Percentiles rank a stretch among this genome's conserved stretches.
Conservation (phyloP, 2,329 filamentous ascomycete genomes). For the Aspergillus proliferans region DNA sequence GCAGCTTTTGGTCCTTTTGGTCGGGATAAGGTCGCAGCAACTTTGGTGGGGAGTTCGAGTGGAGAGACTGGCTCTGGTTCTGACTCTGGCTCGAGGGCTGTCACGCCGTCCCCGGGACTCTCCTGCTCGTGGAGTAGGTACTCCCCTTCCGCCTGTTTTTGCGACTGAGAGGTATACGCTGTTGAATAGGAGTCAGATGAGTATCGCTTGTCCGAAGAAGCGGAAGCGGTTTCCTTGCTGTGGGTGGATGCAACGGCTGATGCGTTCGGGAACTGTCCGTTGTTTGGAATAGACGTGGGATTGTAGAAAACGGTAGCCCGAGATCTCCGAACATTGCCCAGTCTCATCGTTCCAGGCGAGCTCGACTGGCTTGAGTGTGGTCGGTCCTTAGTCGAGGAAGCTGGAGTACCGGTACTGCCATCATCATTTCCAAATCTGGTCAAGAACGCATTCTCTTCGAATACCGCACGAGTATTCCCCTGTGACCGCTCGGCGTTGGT, state of each 20-base stretch:
- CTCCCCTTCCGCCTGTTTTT: slow-evolving; percentile 48
- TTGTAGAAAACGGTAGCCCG: slow-evolving; percentile 14
- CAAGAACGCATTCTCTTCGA: not conserved
- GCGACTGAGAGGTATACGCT: slow-evolving; percentile 44
- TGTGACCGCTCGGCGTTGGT: slow-evolving; percentile 14
- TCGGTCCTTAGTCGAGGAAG: slow-evolving; percentile 49
- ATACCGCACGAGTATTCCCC: not conserved
- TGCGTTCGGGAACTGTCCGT: slow-evolving; percentile 22
- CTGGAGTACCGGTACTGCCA: slow-evolving; percentile 27
- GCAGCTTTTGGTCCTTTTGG: slow-evolving; percentile 45
- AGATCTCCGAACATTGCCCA: slow-evolving; percentile 12
- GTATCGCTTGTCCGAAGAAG: slow-evolving; percentile 30
- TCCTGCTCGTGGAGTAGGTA: slow-evolving; percentile 43
- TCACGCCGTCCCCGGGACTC: not conserved
- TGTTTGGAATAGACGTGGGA: slow-evolving; percentile 17
- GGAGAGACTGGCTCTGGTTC: slow-evolving; percentile 1
- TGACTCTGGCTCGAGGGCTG: not conserved
- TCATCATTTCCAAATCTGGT: slow-evolving; percentile 2
- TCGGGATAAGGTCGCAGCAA: slow-evolving; percentile 8
- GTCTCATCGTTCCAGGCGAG: slow-evolving; percentile 28
- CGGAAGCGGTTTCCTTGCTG: slow-evolving; percentile 17
- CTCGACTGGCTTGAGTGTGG: slow-evolving; percentile 54
- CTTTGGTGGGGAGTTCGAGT: slow-evolving; percentile 22
- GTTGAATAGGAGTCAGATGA: slow-evolving; percentile 49
- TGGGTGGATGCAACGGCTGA: slow-evolving; percentile 13